These are phyloP conservation scores for Podospora australis DNA, from an alignment of 495 filamentous ascomycete species.

Conservation along the genomic window DNA sequence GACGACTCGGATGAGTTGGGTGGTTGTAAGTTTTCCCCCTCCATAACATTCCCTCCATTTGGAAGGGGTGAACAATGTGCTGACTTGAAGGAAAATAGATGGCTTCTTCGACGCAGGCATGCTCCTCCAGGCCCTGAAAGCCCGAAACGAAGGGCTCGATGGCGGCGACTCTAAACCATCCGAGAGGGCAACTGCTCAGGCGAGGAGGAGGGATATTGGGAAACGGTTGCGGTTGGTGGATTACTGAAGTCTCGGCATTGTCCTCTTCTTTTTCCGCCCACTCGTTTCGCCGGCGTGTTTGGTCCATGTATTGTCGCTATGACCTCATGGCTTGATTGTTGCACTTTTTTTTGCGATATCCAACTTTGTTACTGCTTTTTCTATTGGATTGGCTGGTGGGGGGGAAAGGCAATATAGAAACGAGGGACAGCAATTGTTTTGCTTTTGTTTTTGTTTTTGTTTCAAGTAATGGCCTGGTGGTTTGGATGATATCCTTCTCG, in stretches of 20 bases:
- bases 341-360: background rate
- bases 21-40: constrained; percentile 63
- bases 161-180: constrained; percentile 36
- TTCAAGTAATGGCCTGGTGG: too few species aligned
- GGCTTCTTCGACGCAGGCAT: constrained; percentile 96
- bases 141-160: constrained; percentile 37
- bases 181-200: constrained; percentile 42
- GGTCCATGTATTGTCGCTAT: background rate
- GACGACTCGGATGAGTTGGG: constrained; percentile 89
- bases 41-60: background rate
- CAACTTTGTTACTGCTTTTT: background rate
- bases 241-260: constrained; percentile 40
- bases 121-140: constrained; percentile 81
- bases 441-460: background rate
- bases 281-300: background rate
- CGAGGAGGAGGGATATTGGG: constrained; percentile 60
- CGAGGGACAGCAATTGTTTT: background rate
- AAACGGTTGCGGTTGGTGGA: constrained; percentile 74
- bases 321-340: background rate
- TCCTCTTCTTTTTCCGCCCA: too few species aligned
- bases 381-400: background rate
- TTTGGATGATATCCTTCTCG: too few species aligned
- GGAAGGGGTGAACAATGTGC: background rate
- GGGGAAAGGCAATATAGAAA: background rate
- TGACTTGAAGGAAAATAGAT: constrained; percentile 52